Conservation (phyloP, 1,284 basidiomycete species). For the Naganishia albida region DNA sequence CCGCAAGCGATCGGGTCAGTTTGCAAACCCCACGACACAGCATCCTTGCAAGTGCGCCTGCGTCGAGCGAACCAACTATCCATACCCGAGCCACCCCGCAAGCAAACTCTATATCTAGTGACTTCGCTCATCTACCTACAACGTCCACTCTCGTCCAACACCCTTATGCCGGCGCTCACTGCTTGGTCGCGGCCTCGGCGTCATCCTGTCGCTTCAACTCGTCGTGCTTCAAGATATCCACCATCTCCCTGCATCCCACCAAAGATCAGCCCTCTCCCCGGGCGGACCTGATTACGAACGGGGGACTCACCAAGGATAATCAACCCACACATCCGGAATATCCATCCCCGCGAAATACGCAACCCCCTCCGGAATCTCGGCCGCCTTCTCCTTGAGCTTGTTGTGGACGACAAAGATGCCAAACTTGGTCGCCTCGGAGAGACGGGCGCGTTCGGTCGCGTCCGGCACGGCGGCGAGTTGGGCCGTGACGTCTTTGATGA, state of each 20-base stretch:
- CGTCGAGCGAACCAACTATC: not conserved
- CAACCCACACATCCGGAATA: slow-evolving; percentile 54
- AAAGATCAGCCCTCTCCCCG: not conserved
- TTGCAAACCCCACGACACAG: too few relatives aligned
- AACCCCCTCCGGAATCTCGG: slow-evolving; percentile 62
- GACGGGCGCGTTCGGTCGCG: slow-evolving; percentile 68
- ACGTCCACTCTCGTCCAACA: too few relatives aligned
- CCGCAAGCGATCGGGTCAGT: too few relatives aligned
- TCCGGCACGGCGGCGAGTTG: slow-evolving; percentile 64
- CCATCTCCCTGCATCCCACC: slow-evolving; percentile 31
- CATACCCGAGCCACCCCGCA: not conserved
- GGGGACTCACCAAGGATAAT: slow-evolving; percentile 49
- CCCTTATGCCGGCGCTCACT: slow-evolving; percentile 8
- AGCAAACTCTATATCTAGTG: slow-evolving; percentile 1
- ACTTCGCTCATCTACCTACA: not conserved
- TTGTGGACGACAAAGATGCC: slow-evolving; percentile 86
- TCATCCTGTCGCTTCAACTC: slow-evolving; percentile 35
- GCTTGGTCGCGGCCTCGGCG: slow-evolving; percentile 14
- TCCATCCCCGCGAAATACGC: slow-evolving; percentile 54
- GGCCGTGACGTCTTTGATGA: slow-evolving; percentile 78
- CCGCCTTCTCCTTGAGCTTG: slow-evolving; percentile 74
- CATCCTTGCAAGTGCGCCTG: too few relatives aligned
- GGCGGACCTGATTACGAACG: not conserved
- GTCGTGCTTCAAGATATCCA: slow-evolving; percentile 34
- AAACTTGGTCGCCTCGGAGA: slow-evolving; percentile 69